Conservation (phyloP, 495 filamentous ascomycete species). For the Daldinia grandis region DNA sequence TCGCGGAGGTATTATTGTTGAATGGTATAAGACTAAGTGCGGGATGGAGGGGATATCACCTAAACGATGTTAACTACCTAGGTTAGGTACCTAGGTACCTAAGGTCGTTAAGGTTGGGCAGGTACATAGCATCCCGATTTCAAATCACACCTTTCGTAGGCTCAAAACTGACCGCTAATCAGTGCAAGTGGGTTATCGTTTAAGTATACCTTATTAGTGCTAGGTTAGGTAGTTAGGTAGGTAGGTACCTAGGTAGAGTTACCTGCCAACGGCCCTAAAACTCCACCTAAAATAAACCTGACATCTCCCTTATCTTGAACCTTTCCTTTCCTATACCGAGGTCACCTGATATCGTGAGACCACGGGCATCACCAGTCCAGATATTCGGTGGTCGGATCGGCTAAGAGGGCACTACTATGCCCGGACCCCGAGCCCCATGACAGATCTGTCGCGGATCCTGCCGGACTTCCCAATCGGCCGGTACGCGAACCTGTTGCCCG, state of each 20-base stretch:
- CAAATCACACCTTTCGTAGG: too few species aligned
- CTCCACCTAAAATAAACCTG: constrained; percentile 3
- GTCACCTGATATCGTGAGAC: constrained; percentile 38
- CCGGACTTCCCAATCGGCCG: constrained; percentile 76
- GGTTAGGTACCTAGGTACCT: too few species aligned
- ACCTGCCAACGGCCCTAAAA: neutral
- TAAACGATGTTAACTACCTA: neutral
- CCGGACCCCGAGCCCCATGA: constrained; percentile 63
- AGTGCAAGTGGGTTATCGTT: too few species aligned
- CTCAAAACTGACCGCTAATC: too few species aligned
- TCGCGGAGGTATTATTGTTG: neutral
- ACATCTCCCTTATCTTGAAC: neutral
- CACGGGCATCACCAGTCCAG: neutral
- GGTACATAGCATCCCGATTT: too few species aligned
- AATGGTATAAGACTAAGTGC: neutral
- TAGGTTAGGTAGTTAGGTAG: too few species aligned
- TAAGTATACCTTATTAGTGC: too few species aligned
- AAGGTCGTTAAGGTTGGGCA: too few species aligned
- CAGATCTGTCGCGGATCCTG: constrained; percentile 85
- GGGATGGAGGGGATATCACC: neutral
- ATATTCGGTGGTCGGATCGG: neutral
- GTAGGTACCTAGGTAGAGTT: too few species aligned
- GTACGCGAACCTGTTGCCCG: constrained; percentile 78
- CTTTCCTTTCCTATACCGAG: constrained; percentile 13
- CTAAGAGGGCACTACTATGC: neutral